These are phyloP conservation scores for Sarocladiaceae sp. DNA, from an alignment of 2,329 filamentous ascomycete genomes.

Conservation along the genomic window DNA sequence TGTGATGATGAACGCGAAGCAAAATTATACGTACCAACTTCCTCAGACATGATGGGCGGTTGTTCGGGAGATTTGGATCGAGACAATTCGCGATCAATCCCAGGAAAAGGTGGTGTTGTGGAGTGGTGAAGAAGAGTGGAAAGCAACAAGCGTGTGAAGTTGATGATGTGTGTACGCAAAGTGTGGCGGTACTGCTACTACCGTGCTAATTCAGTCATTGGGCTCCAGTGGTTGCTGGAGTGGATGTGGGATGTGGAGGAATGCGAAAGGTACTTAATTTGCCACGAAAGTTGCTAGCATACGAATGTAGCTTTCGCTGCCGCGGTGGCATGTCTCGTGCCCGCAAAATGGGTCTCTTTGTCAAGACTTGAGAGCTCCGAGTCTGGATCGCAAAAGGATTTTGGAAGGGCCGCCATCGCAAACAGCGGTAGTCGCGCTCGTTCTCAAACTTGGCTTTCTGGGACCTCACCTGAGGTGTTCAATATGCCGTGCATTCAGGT, in stretches of 20 bases:
- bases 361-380: neutral
- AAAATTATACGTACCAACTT: slow-evolving; percentile 32
- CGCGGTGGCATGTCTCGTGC: neutral
- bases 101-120: slow-evolving; percentile 1
- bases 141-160: slow-evolving; percentile 3
- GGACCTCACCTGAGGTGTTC: too few species aligned
- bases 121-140: slow-evolving; percentile 2
- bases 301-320: neutral
- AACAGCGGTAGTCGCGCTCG: neutral
- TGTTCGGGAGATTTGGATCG: slow-evolving; percentile 13
- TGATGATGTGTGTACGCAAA: slow-evolving; percentile 9
- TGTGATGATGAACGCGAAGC: neutral
- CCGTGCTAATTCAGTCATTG: too few species aligned
- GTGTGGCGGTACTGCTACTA: slow-evolving; percentile 6
- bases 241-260: slow-evolving; percentile 1
- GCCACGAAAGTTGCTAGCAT: neutral
- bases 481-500: too few species aligned
- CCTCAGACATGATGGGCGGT: slow-evolving; percentile 41
- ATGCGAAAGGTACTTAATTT: neutral
- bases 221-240: neutral
- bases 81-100: slow-evolving; percentile 7
- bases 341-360: neutral
- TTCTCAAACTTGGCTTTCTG: too few species aligned
- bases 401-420: neutral
- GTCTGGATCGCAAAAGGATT: neutral